phyloP scores from a whole-genome alignment of 192 early-diverging fungal species.

The Mortierella claussenii region DNA sequence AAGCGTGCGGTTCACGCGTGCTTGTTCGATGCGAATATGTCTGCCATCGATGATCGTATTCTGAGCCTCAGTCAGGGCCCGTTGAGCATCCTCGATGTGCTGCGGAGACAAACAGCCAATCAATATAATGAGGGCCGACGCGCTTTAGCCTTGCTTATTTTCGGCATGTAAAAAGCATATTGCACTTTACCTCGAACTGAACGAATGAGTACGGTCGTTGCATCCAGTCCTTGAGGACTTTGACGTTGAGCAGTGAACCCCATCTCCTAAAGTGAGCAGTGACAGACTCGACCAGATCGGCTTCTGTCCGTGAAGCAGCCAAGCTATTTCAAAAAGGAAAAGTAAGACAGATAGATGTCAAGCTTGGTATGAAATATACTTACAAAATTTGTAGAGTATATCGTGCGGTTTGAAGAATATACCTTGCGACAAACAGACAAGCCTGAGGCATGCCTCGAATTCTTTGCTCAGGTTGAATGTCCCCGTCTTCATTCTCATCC shows the following conservation, averaged over 20 bases:
- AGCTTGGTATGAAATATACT: no score
- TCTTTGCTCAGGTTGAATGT: neutral
- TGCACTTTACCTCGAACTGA: conserved; percentile 77
- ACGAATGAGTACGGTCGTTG: conserved; percentile 81
- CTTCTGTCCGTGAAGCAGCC: conserved; percentile 61
- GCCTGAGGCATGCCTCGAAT: conserved; percentile 59
- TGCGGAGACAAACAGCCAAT: conserved; percentile 19
- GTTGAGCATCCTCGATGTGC: conserved; percentile 64
- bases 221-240: conserved; percentile 80
- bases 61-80: conserved; percentile 70
- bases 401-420: conserved; percentile 4
- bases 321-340: conserved; percentile 51
- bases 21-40: conserved; percentile 79
- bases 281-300: conserved; percentile 63
- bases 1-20: conserved; percentile 79
- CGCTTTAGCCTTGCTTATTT: no score
- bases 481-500: neutral
- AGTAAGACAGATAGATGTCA: neutral
- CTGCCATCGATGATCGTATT: conserved; percentile 74
- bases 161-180: no score
- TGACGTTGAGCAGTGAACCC: conserved; percentile 73
- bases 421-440: conserved; percentile 84
- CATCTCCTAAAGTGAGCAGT: conserved; percentile 69
- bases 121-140: neutral
- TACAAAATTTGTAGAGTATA: no score